Conservation (phyloP, 2,329 filamentous ascomycete species). For the Didymella pinodella region DNA sequence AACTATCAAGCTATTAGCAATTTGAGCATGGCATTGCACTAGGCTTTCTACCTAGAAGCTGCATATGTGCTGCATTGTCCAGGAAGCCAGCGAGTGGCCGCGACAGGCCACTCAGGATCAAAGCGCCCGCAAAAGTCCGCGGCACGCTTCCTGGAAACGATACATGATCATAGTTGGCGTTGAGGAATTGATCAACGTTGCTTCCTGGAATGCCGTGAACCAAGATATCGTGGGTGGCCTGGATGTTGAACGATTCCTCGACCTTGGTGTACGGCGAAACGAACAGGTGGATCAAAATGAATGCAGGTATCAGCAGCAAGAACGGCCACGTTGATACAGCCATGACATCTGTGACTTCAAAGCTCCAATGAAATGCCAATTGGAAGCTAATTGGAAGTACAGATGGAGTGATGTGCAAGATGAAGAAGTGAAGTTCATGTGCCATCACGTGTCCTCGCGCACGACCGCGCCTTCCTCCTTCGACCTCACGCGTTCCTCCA, state of each 20-base stretch:
- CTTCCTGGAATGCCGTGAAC: constrained; percentile 75
- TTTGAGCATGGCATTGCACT: background rate
- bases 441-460: constrained; percentile 37
- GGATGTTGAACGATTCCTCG: constrained; percentile 97
- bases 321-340: constrained; percentile 35
- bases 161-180: constrained; percentile 82
- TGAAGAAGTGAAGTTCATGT: background rate
- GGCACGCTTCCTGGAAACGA: constrained; percentile 91
- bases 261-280: constrained; percentile 93
- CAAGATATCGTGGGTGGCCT: constrained; percentile 90
- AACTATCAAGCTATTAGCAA: constrained; percentile 56
- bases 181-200: constrained; percentile 63
- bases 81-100: constrained; percentile 69
- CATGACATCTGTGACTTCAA: constrained; percentile 27
- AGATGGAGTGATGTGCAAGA: constrained; percentile 4
- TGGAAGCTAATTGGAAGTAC: background rate
- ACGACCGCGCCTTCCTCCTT: constrained; percentile 15
- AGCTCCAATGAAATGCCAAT: background rate
- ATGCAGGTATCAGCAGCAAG: constrained; percentile 42
- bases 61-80: constrained; percentile 63
- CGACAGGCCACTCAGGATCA: constrained; percentile 76
- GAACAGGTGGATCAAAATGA: constrained; percentile 69
- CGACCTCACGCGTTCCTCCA: constrained; percentile 5
- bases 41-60: constrained; percentile 60
- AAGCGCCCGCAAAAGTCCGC: constrained; percentile 84